Percentiles rank a stretch among this genome's conserved stretches.
phyloP scores from a whole-genome alignment of 1,284 basidiomycete species.

The Apiotrichum montevideense region DNA sequence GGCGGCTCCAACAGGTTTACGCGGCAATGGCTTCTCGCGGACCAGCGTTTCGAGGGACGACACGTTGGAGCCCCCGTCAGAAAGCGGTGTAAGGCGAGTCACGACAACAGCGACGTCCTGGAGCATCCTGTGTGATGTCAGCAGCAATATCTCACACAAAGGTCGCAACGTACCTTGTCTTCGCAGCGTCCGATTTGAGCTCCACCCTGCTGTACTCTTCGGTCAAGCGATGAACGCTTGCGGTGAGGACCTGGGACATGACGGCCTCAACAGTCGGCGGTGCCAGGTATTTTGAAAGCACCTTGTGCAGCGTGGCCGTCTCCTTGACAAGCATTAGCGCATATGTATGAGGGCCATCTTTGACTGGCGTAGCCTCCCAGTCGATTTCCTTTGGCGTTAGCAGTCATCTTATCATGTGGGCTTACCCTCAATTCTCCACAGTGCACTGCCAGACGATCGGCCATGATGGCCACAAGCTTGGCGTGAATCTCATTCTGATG shows the following conservation, averaged over 20 bases:
- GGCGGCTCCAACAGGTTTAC: constrained; percentile 32
- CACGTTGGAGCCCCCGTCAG: constrained; percentile 56
- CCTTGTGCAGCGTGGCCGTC: constrained; percentile 92
- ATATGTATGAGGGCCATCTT: constrained; percentile 56
- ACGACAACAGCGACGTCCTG: constrained; percentile 71
- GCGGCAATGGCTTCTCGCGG: constrained; percentile 57
- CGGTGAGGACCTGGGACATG: constrained; percentile 83
- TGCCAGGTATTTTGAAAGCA: constrained; percentile 83
- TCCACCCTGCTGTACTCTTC: constrained; percentile 78
- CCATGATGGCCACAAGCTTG: constrained; percentile 98
- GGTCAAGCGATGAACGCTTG: constrained; percentile 79
- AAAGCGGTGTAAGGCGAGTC: constrained; percentile 63
- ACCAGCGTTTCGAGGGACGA: constrained; percentile 69
- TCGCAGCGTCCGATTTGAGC: constrained; percentile 70
- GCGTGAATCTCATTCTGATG: constrained; percentile 98
- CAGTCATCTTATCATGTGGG: not conserved
- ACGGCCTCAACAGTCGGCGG: constrained; percentile 74
- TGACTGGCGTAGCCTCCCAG: constrained; percentile 61
- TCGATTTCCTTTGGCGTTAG: constrained; percentile 51
- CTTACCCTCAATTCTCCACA: constrained; percentile 51
- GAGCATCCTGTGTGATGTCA: constrained; percentile 54
- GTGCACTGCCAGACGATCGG: constrained; percentile 83
- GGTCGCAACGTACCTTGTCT: constrained; percentile 42
- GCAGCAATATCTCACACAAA: no score
- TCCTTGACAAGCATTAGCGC: constrained; percentile 91